These are phyloP conservation scores for Amphicarpaea edgeworthii DNA, from an alignment of 306 rosid species.

Conservation along the genomic window DNA sequence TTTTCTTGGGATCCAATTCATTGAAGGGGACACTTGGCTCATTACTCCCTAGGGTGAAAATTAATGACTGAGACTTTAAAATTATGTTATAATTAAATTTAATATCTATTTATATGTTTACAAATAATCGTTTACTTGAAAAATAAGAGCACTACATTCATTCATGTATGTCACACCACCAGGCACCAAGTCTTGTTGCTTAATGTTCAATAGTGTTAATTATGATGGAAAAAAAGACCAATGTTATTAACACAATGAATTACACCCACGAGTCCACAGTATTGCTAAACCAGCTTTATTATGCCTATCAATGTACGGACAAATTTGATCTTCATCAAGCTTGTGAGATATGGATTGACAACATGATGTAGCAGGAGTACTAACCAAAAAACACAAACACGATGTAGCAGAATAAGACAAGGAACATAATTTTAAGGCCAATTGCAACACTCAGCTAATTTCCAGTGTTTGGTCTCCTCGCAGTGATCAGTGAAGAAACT, in stretches of 20 bases:
- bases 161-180: not conserved
- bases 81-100: not conserved
- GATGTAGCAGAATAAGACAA: not conserved
- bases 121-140: not conserved
- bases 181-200: not conserved
- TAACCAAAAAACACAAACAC: not conserved
- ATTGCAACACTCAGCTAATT: conserved; percentile 41
- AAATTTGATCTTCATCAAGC: not conserved
- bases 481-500: conserved; percentile 8
- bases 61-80: not conserved
- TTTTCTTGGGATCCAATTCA: conserved; percentile 62
- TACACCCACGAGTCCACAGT: conserved; percentile 14
- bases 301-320: not conserved
- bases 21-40: conserved; percentile 77
- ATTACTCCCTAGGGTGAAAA: conserved; percentile 32
- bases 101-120: not conserved
- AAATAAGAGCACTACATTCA: not conserved
- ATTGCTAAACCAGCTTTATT: not conserved
- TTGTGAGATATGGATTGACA: conserved; percentile 8
- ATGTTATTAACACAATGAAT: not conserved
- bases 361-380: not conserved
- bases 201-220: not conserved
- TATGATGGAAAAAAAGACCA: not conserved
- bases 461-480: conserved; percentile 49
- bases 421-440: conserved; percentile 44